Base-by-base conservation (phyloP, 768 basidiomycete genomes). In the Lactarius indigo region DNA sequence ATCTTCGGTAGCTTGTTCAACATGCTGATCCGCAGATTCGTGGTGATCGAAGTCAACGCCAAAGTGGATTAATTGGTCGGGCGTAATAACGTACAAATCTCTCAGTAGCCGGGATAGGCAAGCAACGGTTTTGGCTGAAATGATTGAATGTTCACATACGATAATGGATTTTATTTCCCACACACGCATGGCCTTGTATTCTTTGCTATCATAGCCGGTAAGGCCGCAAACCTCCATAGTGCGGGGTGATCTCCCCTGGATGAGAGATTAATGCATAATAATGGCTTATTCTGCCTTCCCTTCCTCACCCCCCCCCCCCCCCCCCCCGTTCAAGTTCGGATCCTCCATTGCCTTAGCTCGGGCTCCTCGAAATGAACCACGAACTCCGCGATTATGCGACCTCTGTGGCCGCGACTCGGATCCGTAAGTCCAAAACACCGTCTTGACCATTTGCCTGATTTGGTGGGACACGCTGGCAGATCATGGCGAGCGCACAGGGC, bases 1-100 rank as follows among this genome's bases (percentile, higher is more conserved):
- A 87, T 96, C 63, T 98, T 99, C 77, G 97, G 96, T 64, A 92
- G 87, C 72, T 78, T 96, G 56, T 94, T 98, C 78, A 98, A 98
- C 73, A 75, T 88, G 58, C 78, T 98, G 76, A 92, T 92, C 56
- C 78, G 96, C 69, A 84, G 84, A 72, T 94, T 94, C 81, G 85
- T 89, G n/a, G 78, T 90, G 20, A 74, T 83, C 41, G 72, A 76
- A 23, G 28, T 83, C 10, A 71, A 69, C 18, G 18, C 50, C 0
- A 47, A 52, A 10, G 60, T 15, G 37, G 33, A 28, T 6, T 33
- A 47, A n/a, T 28, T 18, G 23, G 41, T 23, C 41, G 23, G 42
- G n/a, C 55, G 41, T 28, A 39, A 17, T 30, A 41, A 17, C 44
- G 10, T 50, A 55, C 17, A 65, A 30, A 52, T 42, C 42, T 9